A percentile compares a stretch with the other conserved stretches of the same genome.
These are phyloP conservation scores for Sclerotinia trifoliorum DNA, from an alignment of 2,329 filamentous ascomycete species.

Conservation along the genomic window DNA sequence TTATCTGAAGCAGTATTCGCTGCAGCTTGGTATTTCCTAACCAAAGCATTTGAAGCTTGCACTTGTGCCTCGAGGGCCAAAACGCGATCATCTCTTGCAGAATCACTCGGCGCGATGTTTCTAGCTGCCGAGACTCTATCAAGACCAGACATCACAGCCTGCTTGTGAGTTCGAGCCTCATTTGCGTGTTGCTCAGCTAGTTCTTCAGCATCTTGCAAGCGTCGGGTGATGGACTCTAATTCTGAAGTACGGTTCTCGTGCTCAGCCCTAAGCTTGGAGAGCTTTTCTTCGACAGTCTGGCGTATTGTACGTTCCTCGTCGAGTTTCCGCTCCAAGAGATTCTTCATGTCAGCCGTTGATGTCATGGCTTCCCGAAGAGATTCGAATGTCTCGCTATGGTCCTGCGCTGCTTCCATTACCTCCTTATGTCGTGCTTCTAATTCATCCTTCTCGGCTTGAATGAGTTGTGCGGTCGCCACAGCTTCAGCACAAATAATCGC, in stretches of 20 bases:
- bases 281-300: conserved; percentile 72
- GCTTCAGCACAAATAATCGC: conserved; percentile 76
- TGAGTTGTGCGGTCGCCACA: conserved; percentile 67
- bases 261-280: conserved; percentile 74
- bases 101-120: conserved; percentile 49
- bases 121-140: conserved; percentile 63
- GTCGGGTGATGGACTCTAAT: conserved; percentile 69
- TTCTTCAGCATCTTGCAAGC: conserved; percentile 82
- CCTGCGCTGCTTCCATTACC: conserved; percentile 63
- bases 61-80: conserved; percentile 76
- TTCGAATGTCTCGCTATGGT: conserved; percentile 68
- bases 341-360: conserved; percentile 74
- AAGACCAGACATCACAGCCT: conserved; percentile 78
- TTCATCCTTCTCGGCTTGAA: conserved; percentile 85
- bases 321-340: conserved; percentile 75
- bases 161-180: conserved; percentile 82
- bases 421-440: conserved; percentile 68
- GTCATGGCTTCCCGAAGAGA: conserved; percentile 75
- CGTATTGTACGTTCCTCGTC: conserved; percentile 77
- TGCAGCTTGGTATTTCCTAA: conserved; percentile 84
- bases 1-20: conserved; percentile 86
- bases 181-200: conserved; percentile 81
- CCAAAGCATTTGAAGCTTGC: conserved; percentile 71
- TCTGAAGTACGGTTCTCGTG: conserved; percentile 79
- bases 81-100: conserved; percentile 63